Conservation (phyloP, 441 rosid species). For the Euphorbia corollata region DNA sequence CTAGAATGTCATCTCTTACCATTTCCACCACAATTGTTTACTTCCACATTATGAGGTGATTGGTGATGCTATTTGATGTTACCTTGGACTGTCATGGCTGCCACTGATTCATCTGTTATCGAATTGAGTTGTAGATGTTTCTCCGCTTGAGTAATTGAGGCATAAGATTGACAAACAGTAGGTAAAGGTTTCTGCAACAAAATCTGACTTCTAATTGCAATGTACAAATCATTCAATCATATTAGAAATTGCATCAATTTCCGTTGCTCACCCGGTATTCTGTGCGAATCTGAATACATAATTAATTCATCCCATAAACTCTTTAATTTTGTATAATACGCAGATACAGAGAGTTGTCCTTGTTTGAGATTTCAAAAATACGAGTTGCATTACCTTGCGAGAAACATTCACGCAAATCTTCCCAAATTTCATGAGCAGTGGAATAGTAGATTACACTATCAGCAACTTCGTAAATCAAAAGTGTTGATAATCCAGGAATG, state of each 20-base stretch:
- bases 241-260: constrained; percentile 15
- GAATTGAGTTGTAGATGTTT: background rate
- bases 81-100: background rate
- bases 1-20: background rate
- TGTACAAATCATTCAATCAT: constrained; percentile 17
- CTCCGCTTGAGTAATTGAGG: background rate
- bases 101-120: background rate
- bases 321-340: constrained; percentile 11
- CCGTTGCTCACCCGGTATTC: background rate
- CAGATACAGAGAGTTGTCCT: background rate
- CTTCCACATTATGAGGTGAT: background rate
- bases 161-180: background rate
- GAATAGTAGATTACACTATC: constrained; percentile 1
- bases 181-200: background rate
- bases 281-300: background rate
- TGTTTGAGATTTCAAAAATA: background rate
- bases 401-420: constrained; percentile 6
- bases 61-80: background rate
- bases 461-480: background rate
- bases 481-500: constrained; percentile 10
- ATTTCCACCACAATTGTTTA: background rate
- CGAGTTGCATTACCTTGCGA: constrained; percentile 8
- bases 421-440: constrained; percentile 8
- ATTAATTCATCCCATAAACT: constrained; percentile 6
- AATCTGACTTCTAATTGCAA: background rate